Evolutionary conservation across 257 asterid species (phyloP), one percentile per base, ranked within the genome.

Genomic region (Solanum tacnaense): DNA sequence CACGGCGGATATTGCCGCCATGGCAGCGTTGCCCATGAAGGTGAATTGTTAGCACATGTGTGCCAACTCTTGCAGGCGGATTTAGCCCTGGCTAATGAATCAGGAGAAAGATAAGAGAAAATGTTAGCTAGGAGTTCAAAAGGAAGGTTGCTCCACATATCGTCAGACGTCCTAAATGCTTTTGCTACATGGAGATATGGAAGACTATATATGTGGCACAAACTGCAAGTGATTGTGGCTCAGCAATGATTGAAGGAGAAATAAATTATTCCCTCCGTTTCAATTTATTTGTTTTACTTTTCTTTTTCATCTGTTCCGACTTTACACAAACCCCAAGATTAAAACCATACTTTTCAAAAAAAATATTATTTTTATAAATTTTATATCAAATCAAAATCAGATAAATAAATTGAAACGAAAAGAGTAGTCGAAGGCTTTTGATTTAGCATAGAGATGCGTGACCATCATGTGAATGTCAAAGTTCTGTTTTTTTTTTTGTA

Each of bases 71-170:
- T 92, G 92, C 98, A 92, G 52, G 89, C 70, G 29, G 95, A 91
- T 85, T 86, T 93, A 71, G 96, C 95, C 9, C 96, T 88, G 88
- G 95, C 95, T 12, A 96, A 67, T 34, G 98, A 93, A 27, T 94
- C 94, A n/a, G 98, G 98, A 4, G 95, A 36, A 73, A 96, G 97
- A 91, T 91, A 86, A 90, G 97, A 94, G 92, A 94, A 94, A 89
- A 94, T 89, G 89, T 88, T 87, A 81, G 95, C 89, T 5, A 96
- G 79, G 90, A 94, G 89, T 90, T 95, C 99, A 71, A 86, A 88
- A 32, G 97, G 96, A 39, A 96, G 96, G 39, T 88, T 88, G 91
- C 88, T 93, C 98, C 98, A 96, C 99, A 95, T 93, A 58, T 78
- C 82, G 9, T 70, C 2, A 34, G 10, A 29, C 13, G 21, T 46